Conservation (phyloP, 495 filamentous ascomycete species). For the Articulospora tetracladia region DNA sequence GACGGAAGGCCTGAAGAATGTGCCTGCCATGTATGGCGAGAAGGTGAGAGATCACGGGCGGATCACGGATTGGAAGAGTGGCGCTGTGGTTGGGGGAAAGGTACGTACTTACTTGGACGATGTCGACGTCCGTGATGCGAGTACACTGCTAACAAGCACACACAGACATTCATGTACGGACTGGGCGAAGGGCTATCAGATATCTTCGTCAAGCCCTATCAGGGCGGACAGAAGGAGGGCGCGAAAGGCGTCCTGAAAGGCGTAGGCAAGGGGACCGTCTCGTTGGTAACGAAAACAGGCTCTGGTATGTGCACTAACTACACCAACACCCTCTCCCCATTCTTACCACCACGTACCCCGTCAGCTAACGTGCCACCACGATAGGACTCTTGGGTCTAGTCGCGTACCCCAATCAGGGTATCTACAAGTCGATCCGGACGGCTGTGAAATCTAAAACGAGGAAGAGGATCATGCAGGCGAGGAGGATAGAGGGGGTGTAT, state of each 20-base stretch:
- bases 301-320: slow-evolving; percentile 6
- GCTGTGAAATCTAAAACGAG: background rate
- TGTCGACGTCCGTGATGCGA: no score
- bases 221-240: slow-evolving; percentile 18
- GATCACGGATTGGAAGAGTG: slow-evolving; percentile 53
- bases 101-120: background rate
- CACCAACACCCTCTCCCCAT: background rate
- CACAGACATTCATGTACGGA: slow-evolving; percentile 16
- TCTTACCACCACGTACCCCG: no score
- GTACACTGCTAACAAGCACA: background rate
- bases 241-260: slow-evolving; percentile 13
- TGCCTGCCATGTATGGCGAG: slow-evolving; percentile 58
- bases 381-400: background rate
- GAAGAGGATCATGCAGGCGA: background rate
- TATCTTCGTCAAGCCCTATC: slow-evolving; percentile 15
- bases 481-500: slow-evolving; percentile 4
- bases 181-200: slow-evolving; percentile 18
- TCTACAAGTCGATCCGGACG: background rate
- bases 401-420: slow-evolving; percentile 8
- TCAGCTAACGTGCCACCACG: background rate
- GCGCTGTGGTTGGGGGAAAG: slow-evolving; percentile 49
- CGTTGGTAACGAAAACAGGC: slow-evolving; percentile 9
- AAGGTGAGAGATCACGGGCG: slow-evolving; percentile 49
- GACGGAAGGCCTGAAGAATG: slow-evolving; percentile 40
- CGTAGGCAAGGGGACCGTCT: slow-evolving; percentile 13